These are phyloP conservation scores for Paracamarosporium sp. DNA, from an alignment of 2,329 filamentous ascomycete species.

Conservation along the genomic window DNA sequence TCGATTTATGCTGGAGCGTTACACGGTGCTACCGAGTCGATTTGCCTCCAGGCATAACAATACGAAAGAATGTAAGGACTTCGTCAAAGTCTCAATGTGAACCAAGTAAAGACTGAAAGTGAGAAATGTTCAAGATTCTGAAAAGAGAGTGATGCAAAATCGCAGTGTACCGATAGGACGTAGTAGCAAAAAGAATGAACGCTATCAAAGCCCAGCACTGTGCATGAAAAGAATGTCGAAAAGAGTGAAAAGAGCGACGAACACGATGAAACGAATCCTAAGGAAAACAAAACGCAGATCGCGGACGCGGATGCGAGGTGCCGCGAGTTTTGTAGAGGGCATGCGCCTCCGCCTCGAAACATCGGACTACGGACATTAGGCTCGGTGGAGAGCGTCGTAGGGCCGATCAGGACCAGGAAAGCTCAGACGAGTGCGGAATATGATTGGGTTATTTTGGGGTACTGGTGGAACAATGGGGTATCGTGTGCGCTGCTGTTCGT, in stretches of 20 bases:
- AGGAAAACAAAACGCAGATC: not conserved
- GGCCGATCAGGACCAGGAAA: not conserved
- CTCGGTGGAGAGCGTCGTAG: not conserved
- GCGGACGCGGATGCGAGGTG: not conserved
- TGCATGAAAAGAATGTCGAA: not conserved
- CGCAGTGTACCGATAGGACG: not conserved
- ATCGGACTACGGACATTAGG: constrained; percentile 9
- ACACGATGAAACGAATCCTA: not conserved
- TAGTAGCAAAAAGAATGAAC: constrained; percentile 1
- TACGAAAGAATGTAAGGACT: not conserved
- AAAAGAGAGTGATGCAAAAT: not conserved
- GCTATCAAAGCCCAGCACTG: constrained; percentile 1
- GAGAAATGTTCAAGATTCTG: not conserved
- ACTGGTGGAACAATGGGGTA: not conserved
- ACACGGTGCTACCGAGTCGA: not conserved
- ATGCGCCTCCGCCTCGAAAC: constrained; percentile 7
- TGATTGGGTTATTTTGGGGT: constrained; percentile 3
- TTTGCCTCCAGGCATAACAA: constrained; percentile 1
- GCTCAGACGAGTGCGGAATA: not conserved
- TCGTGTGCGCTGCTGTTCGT: not conserved
- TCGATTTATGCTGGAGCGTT: not conserved
- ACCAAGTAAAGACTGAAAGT: not conserved
- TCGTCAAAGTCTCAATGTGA: not conserved
- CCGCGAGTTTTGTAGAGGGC: constrained; percentile 6
- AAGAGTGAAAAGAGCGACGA: constrained; percentile 2